Evolutionary conservation across 2,329 filamentous ascomycete genomes (phyloP), one percentile per base, ranked within the genome.

Genomic region (Gliomastix tumulicola): DNA sequence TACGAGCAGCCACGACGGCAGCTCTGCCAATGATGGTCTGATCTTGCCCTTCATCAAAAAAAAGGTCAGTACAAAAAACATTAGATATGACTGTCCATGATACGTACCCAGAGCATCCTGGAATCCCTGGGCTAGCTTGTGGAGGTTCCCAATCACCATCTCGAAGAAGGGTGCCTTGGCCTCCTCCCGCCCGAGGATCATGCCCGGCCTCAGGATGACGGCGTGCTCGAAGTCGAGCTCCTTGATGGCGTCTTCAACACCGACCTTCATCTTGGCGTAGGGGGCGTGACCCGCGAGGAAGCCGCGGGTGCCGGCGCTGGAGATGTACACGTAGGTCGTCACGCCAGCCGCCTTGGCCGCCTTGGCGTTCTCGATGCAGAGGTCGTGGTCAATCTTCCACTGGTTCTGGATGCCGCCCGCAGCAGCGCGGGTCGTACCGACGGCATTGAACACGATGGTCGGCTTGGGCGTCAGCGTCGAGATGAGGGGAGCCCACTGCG

Each of bases 381-480:
- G 69, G 53, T 92, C 88, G 54, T 88, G 77, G 63, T 96, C 90
- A 45, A 96, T 85, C 54, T 85, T 84, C 65, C 87, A 84, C 63
- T 96, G 90, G 43, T 81, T 79, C 20, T 79, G 82, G 45, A 94
- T 64, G 39, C 83, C 71, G 42, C 89, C 89, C 1, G 88, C 88
- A 11, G 71, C 69, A 0, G 68, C 82, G 34, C 79, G 76, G 1
- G 89, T 96, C 3, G 88, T 95, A 40, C 82, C 90, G 2, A 96
- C 72, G 2, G 77, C 77, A 3, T 84, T 88, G 63, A 90, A 79
- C 63, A 92, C 81, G 45, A 84, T 66, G 2, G 66, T 56, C 0
- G 84, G 79, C 0, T 67, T 43, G 1, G 80, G 74, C 0, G 63
- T 53, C 32, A 84, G 60, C 22, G 65, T 59, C 7, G 68, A 53